These are phyloP conservation scores for thale cress (Arabidopsis thaliana) DNA, from an alignment of 345 rosid species.

Conservation along the genomic window DNA sequence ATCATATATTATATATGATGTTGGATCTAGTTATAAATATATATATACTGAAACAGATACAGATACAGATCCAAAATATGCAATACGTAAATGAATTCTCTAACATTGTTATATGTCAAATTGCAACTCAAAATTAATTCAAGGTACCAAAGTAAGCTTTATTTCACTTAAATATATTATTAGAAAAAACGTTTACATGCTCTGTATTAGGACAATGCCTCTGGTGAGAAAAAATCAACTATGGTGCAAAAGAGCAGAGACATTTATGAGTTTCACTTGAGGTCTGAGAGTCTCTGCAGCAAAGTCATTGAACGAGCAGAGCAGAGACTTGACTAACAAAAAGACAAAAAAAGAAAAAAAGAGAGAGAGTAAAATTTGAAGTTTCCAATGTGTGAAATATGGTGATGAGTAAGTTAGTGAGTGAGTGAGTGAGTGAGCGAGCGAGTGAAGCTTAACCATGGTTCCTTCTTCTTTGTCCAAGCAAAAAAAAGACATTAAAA, in stretches of 20 bases:
- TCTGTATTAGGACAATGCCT: constrained; percentile 37
- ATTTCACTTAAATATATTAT: constrained; percentile 2
- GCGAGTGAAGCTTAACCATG: constrained; percentile 21
- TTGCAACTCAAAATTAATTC: constrained; percentile 13
- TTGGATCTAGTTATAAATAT: neutral
- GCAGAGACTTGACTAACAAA: constrained; percentile 42
- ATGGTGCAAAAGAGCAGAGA: constrained; percentile 16
- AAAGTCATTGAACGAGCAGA: constrained; percentile 31
- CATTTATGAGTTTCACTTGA: constrained; percentile 45
- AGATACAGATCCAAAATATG: neutral
- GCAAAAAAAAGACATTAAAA: constrained; percentile 41
- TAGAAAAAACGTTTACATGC: neutral
- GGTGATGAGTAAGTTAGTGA: constrained; percentile 30
- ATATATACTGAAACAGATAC: neutral
- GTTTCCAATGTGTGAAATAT: neutral
- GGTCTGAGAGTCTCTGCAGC: constrained; percentile 31
- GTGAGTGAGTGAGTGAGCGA: too few species aligned
- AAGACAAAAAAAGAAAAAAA: constrained; percentile 36
- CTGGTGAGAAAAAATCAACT: constrained; percentile 19
- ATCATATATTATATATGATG: too few species aligned
- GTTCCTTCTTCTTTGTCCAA: constrained; percentile 36
- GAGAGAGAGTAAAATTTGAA: neutral
- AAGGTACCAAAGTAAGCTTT: constrained; percentile 9
- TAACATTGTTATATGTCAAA: constrained; percentile 15
- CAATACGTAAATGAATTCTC: neutral